Evolutionary conservation across 768 basidiomycete species (phyloP), one percentile per base, ranked within the genome.

Genomic region (Kondoa subrosea): DNA sequence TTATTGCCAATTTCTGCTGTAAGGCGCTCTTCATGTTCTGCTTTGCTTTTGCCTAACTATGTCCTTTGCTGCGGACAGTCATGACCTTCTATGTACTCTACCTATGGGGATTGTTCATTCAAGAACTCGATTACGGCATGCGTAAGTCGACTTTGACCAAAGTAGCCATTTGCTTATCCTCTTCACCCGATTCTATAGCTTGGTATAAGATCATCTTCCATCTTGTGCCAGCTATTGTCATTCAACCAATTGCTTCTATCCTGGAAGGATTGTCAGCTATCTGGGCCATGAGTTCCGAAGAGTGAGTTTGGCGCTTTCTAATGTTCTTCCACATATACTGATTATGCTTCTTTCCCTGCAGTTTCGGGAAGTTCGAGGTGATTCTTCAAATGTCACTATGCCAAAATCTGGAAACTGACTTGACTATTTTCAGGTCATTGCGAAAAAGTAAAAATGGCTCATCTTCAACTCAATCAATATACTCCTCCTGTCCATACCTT

Each of bases 1-100:
- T 75, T 61, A 70, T 68, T 69, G 75, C 75, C 70, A 69, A 76
- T 69, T 76, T 76, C 72, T 75, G 71, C 72, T 75, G 74, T 73
- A 71, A 72, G 64, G 73, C 73, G 31, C 74, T 74, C 73, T 73
- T 71, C 64, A 68, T 27, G n/a, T 27, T 56, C 34, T 66, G 16
- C 34, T 56, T 21, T n/a, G n/a, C n/a, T n/a, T n/a, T n/a, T n/a
- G n/a, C n/a, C n/a, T n/a, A n/a, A n/a, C n/a, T n/a, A n/a, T n/a
- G n/a, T n/a, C n/a, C n/a, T n/a, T n/a, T n/a, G n/a, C n/a, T n/a
- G n/a, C n/a, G n/a, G n/a, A n/a, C n/a, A n/a, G n/a, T 60, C 26
- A 25, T 30, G 16, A 31, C 21, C 56, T 32, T 58, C 21, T 59
- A 71, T 68, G 70, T 72, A 21, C 72, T 75, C 31, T 75, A 75